A percentile compares a stretch with the other conserved stretches of the same genome.
Conservation (phyloP, 441 rosid species). For the Pelargonium australe region DNA sequence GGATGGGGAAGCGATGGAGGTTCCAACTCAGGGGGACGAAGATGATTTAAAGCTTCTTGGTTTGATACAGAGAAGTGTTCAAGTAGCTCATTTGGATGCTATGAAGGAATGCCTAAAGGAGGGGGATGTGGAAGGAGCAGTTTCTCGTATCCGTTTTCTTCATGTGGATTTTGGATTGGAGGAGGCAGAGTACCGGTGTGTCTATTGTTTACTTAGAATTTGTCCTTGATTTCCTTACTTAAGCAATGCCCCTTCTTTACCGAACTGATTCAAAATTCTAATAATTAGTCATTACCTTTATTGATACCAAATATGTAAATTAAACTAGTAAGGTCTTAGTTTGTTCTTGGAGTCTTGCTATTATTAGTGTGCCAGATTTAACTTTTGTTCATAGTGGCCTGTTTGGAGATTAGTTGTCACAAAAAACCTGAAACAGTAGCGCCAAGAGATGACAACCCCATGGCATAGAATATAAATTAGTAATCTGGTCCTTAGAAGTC, state of each 20-base stretch:
- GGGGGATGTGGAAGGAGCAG: constrained; percentile 51
- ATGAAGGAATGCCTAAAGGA: constrained; percentile 37
- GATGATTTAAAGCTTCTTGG: constrained; percentile 44
- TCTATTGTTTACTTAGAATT: constrained; percentile 7
- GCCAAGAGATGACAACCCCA: too few relatives aligned
- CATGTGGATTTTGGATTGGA: constrained; percentile 61
- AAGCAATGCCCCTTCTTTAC: not conserved
- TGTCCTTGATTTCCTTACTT: not conserved
- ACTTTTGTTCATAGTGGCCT: not conserved
- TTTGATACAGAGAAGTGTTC: constrained; percentile 53
- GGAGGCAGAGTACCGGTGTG: constrained; percentile 63
- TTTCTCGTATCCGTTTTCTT: constrained; percentile 57
- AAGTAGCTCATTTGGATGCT: constrained; percentile 70
- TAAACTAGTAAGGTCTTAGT: not conserved
- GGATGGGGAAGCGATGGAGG: constrained; percentile 26
- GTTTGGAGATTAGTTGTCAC: not conserved
- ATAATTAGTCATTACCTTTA: not conserved
- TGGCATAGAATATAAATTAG: too few relatives aligned
- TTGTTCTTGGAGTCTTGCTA: not conserved
- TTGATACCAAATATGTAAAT: not conserved
- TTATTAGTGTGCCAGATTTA: not conserved
- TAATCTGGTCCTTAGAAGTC: too few relatives aligned
- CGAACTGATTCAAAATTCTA: not conserved
- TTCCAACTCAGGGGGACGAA: constrained; percentile 26
- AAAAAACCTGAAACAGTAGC: too few relatives aligned